Evolutionary conservation across 345 rosid species (phyloP).

Genomic region (Erucastrum elatum): DNA sequence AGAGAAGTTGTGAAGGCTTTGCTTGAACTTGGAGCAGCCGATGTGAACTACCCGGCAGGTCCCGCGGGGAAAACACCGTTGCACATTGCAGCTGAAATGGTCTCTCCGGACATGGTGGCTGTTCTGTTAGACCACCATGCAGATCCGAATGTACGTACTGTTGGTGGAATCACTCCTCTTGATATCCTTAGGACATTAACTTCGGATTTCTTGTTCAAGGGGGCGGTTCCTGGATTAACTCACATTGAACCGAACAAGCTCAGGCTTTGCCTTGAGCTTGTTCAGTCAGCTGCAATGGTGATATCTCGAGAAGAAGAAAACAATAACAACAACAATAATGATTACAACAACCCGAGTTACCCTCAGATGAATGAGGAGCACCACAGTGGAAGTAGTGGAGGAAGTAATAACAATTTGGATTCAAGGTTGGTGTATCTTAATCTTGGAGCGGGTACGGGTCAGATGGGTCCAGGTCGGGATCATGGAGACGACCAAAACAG

Average conservation of each 20-base stretch:
- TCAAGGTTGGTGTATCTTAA: constrained; percentile 90
- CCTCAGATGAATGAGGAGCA: constrained; percentile 72
- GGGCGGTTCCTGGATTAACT: constrained; percentile 91
- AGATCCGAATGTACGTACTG: constrained; percentile 87
- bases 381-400: constrained; percentile 56
- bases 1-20: constrained; percentile 96
- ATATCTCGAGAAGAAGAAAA: constrained; percentile 95
- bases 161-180: constrained; percentile 89
- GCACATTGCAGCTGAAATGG: constrained; percentile 97
- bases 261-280: constrained; percentile 95
- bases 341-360: constrained; percentile 50
- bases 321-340: constrained; percentile 45
- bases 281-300: constrained; percentile 94
- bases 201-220: constrained; percentile 98
- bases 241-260: constrained; percentile 97
- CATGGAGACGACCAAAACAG: constrained; percentile 58
- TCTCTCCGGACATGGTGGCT: constrained; percentile 97
- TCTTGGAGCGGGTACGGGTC: constrained; percentile 73
- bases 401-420: constrained; percentile 58
- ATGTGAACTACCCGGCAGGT: constrained; percentile 92
- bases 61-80: constrained; percentile 90
- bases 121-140: constrained; percentile 96
- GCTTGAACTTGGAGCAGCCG: constrained; percentile 97
- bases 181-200: constrained; percentile 93
- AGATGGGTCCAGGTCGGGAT: constrained; percentile 61